phyloP scores from a whole-genome alignment of 1,284 basidiomycete species.

The Golubevia sp. region DNA sequence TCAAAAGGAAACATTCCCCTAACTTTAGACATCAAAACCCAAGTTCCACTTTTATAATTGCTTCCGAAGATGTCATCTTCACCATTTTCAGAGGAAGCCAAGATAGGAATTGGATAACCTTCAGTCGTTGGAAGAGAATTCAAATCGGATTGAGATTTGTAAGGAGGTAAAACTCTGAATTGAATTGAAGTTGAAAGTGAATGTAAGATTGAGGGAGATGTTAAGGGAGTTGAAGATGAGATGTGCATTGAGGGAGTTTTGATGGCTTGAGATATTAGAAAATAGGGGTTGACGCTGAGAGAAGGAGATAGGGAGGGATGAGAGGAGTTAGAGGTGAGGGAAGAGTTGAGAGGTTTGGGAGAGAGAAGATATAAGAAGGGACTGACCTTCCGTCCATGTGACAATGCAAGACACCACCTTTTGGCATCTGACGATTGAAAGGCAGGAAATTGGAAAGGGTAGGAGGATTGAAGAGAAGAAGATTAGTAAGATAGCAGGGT shows the following conservation, averaged over 20 bases:
- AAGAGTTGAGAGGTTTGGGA: not conserved
- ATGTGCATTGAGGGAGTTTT: slow-evolving; percentile 25
- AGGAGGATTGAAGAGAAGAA: no score
- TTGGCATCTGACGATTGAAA: slow-evolving; percentile 23
- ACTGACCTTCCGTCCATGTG: slow-evolving; percentile 37
- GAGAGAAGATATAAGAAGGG: not conserved
- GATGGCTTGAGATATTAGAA: slow-evolving; percentile 20
- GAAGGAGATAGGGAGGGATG: not conserved
- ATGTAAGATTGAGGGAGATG: slow-evolving; percentile 15
- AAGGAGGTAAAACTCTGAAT: slow-evolving; percentile 3
- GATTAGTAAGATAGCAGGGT: no score
- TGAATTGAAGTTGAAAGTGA: slow-evolving; percentile 11
- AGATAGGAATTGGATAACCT: no score
- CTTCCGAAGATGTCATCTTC: slow-evolving; percentile 5
- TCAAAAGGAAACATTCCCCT: slow-evolving; percentile 2
- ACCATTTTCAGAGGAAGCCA: slow-evolving; percentile 1
- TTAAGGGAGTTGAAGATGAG: slow-evolving; percentile 19
- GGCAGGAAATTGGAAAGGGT: no score
- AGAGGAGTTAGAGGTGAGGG: not conserved
- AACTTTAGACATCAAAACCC: slow-evolving; percentile 25
- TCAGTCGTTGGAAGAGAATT: slow-evolving; percentile 8
- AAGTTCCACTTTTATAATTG: slow-evolving; percentile 22
- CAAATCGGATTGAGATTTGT: not conserved
- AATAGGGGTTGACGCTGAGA: slow-evolving; percentile 25
- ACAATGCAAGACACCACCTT: slow-evolving; percentile 38